phyloP scores from a whole-genome alignment of 768 basidiomycete species.

The Dacryopinax primogenitus region DNA sequence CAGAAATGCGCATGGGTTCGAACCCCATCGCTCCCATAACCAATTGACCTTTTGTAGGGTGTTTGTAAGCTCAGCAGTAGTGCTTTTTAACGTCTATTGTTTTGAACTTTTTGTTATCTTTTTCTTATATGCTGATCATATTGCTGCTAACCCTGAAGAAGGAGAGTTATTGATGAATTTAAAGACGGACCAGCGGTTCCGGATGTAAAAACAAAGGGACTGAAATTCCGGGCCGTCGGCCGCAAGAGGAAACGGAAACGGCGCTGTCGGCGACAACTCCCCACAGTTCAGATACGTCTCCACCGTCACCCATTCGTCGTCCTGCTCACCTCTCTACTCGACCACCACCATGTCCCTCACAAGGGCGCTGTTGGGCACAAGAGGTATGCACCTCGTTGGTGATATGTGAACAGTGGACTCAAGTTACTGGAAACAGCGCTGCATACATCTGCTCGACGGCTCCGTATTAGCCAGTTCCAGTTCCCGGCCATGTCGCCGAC shows the following conservation, averaged over 20 bases:
- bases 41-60: neutral
- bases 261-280: neutral
- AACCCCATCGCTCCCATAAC: constrained; percentile 7
- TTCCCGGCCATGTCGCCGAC: constrained; percentile 99
- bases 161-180: neutral
- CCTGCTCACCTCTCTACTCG: neutral
- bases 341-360: constrained; percentile 5
- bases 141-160: no score
- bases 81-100: no score
- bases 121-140: no score
- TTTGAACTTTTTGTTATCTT: no score
- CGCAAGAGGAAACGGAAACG: neutral
- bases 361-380: constrained; percentile 4
- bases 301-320: neutral
- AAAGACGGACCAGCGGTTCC: neutral
- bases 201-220: neutral
- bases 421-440: constrained; percentile 31
- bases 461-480: constrained; percentile 58
- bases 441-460: constrained; percentile 39
- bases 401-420: neutral
- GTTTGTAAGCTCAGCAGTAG: neutral
- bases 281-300: neutral
- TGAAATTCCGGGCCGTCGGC: neutral
- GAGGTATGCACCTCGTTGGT: neutral
- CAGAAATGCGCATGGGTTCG: constrained; percentile 10